phyloP scores from a whole-genome alignment of 2,329 filamentous ascomycete genomes.

The Aspergillus arachidicola region DNA sequence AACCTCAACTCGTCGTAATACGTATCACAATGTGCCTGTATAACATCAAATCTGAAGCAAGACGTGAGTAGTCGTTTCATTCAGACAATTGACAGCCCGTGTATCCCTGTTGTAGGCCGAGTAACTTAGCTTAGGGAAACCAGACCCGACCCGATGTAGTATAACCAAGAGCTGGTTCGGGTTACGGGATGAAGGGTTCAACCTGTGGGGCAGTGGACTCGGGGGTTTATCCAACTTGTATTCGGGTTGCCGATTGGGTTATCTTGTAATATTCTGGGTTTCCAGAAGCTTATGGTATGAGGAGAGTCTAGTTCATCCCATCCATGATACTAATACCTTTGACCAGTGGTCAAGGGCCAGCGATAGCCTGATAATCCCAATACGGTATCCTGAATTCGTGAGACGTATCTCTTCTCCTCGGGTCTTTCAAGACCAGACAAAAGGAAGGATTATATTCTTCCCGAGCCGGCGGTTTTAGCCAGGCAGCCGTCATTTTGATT shows the following conservation, averaged over 20 bases:
- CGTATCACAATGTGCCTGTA: background rate
- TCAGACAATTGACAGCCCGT: background rate
- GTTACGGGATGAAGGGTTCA: background rate
- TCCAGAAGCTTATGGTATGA: background rate
- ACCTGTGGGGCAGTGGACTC: background rate
- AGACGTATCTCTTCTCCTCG: background rate
- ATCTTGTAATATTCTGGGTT: background rate
- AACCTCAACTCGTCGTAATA: background rate
- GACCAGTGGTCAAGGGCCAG: background rate
- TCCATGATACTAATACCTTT: background rate
- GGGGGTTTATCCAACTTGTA: background rate
- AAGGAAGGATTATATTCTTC: background rate
- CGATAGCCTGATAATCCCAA: background rate
- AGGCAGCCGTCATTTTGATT: background rate
- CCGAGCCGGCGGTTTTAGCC: background rate
- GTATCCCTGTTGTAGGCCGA: background rate
- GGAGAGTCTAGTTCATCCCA: background rate
- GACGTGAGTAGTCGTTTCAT: background rate
- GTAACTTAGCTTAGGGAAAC: background rate
- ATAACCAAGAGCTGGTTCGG: background rate
- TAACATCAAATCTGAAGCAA: background rate
- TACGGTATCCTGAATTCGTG: background rate
- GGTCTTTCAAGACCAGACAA: background rate
- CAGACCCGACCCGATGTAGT: background rate
- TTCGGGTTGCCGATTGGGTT: background rate